Conservation (phyloP, 768 basidiomycete species). For the Baorangia bicolor region DNA sequence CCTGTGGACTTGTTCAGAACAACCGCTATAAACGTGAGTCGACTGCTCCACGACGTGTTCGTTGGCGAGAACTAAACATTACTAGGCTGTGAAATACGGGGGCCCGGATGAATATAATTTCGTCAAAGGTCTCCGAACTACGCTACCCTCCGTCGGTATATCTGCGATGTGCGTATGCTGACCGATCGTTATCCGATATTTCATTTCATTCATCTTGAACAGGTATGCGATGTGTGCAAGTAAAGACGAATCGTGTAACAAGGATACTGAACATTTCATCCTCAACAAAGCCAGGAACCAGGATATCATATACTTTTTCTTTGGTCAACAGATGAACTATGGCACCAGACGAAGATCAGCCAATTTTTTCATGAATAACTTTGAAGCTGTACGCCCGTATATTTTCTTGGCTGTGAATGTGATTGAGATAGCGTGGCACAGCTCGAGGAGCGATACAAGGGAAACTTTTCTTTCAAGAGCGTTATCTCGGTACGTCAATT, state of each 20-base stretch:
- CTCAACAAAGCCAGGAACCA: slow-evolving; percentile 52
- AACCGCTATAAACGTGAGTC: slow-evolving; percentile 51
- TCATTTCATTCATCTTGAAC: background rate
- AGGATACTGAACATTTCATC: slow-evolving; percentile 64
- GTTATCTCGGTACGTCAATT: slow-evolving; percentile 48
- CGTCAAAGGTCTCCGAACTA: slow-evolving; percentile 64
- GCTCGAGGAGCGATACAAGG: slow-evolving; percentile 69
- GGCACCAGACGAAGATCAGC: slow-evolving; percentile 52
- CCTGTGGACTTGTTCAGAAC: slow-evolving; percentile 73
- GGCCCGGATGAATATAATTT: slow-evolving; percentile 75
- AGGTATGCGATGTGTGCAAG: slow-evolving; percentile 68
- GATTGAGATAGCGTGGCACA: slow-evolving; percentile 23
- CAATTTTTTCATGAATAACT: slow-evolving; percentile 69
- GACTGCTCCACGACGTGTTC: background rate
- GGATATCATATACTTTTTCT: slow-evolving; percentile 65
- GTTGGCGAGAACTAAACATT: slow-evolving; percentile 2
- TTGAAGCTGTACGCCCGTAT: slow-evolving; percentile 48
- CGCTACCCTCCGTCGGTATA: slow-evolving; percentile 63
- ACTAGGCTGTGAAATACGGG: slow-evolving; percentile 69
- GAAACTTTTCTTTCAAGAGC: slow-evolving; percentile 57
- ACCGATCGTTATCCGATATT: background rate
- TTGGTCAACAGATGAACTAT: slow-evolving; percentile 55
- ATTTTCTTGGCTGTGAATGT: background rate
- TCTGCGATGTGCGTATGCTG: slow-evolving; percentile 58
- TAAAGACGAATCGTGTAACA: slow-evolving; percentile 52